Percentiles rank a stretch among this genome's conserved stretches.
phyloP scores from a whole-genome alignment of 257 asterid genomes.

The Linaria vulgaris region DNA sequence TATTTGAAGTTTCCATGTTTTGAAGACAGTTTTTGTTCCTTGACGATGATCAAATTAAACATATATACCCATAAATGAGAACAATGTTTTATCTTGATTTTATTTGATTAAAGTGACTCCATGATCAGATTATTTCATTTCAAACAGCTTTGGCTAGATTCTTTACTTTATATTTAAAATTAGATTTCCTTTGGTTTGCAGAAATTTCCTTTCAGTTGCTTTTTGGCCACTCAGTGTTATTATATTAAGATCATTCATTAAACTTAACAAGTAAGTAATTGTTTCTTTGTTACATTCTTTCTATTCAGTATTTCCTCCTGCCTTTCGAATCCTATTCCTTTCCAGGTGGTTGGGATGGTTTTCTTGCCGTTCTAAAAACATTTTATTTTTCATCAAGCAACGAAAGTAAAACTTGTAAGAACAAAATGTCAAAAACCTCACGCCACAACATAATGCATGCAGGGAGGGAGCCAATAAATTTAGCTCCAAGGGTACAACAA shows the following conservation, averaged over 20 bases:
- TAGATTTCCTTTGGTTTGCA: conserved; percentile 37
- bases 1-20: conserved; percentile 47
- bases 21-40: not conserved
- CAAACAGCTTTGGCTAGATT: conserved; percentile 28
- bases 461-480: too few species aligned
- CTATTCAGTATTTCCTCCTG: conserved; percentile 2
- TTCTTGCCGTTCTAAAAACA: too few species aligned
- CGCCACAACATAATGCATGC: too few species aligned
- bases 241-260: not conserved
- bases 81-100: not conserved
- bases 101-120: conserved; percentile 13
- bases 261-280: conserved; percentile 5
- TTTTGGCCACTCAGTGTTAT: conserved; percentile 38
- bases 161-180: conserved; percentile 47
- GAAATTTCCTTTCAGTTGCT: conserved; percentile 27
- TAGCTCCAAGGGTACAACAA: too few species aligned
- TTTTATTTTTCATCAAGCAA: too few species aligned
- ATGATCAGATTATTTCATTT: conserved; percentile 25
- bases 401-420: too few species aligned
- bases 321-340: conserved; percentile 12
- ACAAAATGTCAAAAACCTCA: too few species aligned
- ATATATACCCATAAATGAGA: conserved; percentile 2
- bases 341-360: not conserved
- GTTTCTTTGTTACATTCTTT: not conserved
- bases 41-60: conserved; percentile 23